Base-by-base conservation (phyloP, 2,329 filamentous ascomycete genomes). In the Podosphaera fusca region DNA sequence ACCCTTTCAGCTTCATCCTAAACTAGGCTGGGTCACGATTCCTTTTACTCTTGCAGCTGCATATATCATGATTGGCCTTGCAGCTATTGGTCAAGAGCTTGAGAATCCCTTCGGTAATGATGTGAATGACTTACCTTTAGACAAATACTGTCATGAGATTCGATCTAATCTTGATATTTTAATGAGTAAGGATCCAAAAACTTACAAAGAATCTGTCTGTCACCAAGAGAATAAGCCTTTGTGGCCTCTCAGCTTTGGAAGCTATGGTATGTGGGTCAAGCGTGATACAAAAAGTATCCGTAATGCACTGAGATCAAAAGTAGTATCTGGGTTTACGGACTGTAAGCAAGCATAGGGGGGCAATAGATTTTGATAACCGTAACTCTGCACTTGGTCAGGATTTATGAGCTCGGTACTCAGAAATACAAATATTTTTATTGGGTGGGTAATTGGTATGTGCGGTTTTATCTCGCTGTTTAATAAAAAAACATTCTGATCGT, bases 71-170 rank as follows among this genome's bases (percentile, higher is more conserved):
- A 78, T 92, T 58, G 85, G 84, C 31, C 79, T 92, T 50, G 76
- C 79, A 3, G 74, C 78, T 60, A 90, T 90, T 63, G 86, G 86
- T 45, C 79, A 80, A 60, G 85, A 92, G 69, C 84, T 92, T 61
- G 86, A 92, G 69, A 87, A 92, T 65, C 86, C 86, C 4, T 92
- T 92, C 67, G 86, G 86, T 58, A 75, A 81, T 61, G 86, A 92
- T 61, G 85, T 89, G 63, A 92, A 92, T 66, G 86, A 92, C 68
- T 71, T 89, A 46, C 83, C 84, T 0, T 74, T 89, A 2, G 86
- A 90, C 65, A 71, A 74, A 12, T 94, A 81, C 73, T 92, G 87
- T 70, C 75, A 81, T 42, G 83, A 88, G 64, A 74, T 92, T 47
- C 78, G 82, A 30, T 69, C 75, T 36, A 87, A 94, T 63, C 73